phyloP scores from a whole-genome alignment of 1,284 basidiomycete species.

The Malassezia equina region DNA sequence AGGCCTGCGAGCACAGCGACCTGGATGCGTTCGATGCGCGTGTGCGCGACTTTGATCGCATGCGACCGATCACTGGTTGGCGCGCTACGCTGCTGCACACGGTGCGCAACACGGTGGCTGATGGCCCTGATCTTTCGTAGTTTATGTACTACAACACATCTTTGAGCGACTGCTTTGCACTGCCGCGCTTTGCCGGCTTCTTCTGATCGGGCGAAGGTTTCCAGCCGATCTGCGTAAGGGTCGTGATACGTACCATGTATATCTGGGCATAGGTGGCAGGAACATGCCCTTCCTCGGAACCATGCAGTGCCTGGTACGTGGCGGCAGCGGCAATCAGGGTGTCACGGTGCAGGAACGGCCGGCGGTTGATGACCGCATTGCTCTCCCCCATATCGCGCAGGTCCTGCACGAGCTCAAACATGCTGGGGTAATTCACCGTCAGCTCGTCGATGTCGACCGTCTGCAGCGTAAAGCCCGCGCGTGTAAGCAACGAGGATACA shows the following conservation, averaged over 20 bases:
- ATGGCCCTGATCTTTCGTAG: slow-evolving; percentile 44
- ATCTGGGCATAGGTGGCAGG: slow-evolving; percentile 95
- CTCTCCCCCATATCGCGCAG: slow-evolving; percentile 90
- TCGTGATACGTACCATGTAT: slow-evolving; percentile 61
- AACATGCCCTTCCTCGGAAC: slow-evolving; percentile 59
- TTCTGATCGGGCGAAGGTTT: slow-evolving; percentile 76
- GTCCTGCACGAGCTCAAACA: slow-evolving; percentile 92
- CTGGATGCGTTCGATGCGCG: slow-evolving; percentile 31
- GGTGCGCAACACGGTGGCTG: slow-evolving; percentile 37
- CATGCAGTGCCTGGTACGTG: slow-evolving; percentile 72
- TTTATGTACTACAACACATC: slow-evolving; percentile 51
- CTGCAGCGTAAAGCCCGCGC: slow-evolving; percentile 85
- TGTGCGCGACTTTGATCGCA: slow-evolving; percentile 43
- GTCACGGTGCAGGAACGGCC: slow-evolving; percentile 66
- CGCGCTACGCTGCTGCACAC: slow-evolving; percentile 37
- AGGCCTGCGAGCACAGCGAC: slow-evolving; percentile 41
- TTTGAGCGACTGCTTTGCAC: slow-evolving; percentile 67
- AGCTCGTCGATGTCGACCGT: slow-evolving; percentile 95
- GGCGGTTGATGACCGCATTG: slow-evolving; percentile 65
- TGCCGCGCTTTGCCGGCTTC: slow-evolving; percentile 73
- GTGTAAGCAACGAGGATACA: slow-evolving; percentile 55
- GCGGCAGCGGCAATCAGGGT: slow-evolving; percentile 80
- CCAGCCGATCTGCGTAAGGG: slow-evolving; percentile 79
- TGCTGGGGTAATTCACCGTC: slow-evolving; percentile 77
- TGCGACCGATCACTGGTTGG: slow-evolving; percentile 41